Evolutionary conservation across 1,284 basidiomycete species (phyloP).

Genomic region (Sphagnurus paluster): DNA sequence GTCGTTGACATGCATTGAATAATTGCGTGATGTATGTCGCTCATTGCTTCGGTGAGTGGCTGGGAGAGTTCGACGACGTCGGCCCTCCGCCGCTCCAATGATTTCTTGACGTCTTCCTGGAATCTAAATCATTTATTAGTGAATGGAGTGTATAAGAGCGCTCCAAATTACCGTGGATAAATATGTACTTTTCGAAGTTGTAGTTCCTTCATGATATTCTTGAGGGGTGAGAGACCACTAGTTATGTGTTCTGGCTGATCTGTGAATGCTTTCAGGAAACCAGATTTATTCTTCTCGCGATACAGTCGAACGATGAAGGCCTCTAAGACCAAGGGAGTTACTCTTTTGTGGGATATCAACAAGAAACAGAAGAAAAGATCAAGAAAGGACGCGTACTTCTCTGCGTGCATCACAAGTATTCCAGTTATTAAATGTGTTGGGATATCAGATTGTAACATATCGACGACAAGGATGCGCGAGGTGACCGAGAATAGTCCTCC

Average conservation of each 20-base stretch:
- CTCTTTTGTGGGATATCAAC: slow-evolving; percentile 44
- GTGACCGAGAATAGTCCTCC: slow-evolving; percentile 94
- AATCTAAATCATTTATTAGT: slow-evolving; percentile 56
- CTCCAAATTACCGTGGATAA: slow-evolving; percentile 76
- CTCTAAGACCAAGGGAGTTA: slow-evolving; percentile 82
- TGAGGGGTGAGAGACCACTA: slow-evolving; percentile 87
- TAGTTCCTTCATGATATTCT: slow-evolving; percentile 91
- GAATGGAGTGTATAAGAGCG: not conserved
- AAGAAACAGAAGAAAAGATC: not conserved
- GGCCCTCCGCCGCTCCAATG: slow-evolving; percentile 79
- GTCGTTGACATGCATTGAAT: slow-evolving; percentile 95
- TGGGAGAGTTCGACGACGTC: slow-evolving; percentile 95
- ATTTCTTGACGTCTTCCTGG: slow-evolving; percentile 82
- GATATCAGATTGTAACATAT: slow-evolving; percentile 89
- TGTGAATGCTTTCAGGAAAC: slow-evolving; percentile 96
- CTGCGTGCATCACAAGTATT: slow-evolving; percentile 92
- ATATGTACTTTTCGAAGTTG: slow-evolving; percentile 88
- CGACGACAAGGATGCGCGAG: slow-evolving; percentile 91
- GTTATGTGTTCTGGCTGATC: slow-evolving; percentile 96
- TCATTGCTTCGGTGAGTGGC: slow-evolving; percentile 84
- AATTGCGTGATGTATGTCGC: slow-evolving; percentile 89
- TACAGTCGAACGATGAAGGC: slow-evolving; percentile 91
- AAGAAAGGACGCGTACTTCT: slow-evolving; percentile 79
- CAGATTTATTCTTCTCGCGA: slow-evolving; percentile 82
- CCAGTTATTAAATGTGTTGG: slow-evolving; percentile 88